Evolutionary conservation across 305 asterid genomes (phyloP).

Genomic region (Fraxinus xanthoxyloides): DNA sequence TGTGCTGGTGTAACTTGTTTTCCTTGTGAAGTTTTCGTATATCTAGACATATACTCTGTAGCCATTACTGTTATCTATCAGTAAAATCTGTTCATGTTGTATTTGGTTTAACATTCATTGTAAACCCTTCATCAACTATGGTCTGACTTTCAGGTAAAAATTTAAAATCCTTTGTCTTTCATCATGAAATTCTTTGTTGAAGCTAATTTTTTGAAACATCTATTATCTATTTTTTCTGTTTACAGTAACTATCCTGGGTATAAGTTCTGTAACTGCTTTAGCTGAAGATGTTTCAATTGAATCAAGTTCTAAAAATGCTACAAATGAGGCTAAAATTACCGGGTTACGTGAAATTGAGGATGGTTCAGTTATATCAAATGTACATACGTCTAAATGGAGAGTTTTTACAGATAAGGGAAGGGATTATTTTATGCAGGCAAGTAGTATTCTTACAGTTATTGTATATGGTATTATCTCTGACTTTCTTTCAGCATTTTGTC

Average conservation of each 20-base stretch:
- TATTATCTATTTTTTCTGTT: constrained; percentile 15
- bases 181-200: constrained; percentile 6
- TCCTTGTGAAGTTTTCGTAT: not conserved
- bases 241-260: constrained; percentile 65
- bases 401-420: constrained; percentile 85
- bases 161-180: constrained; percentile 2
- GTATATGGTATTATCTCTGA: not conserved
- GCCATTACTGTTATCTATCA: not conserved
- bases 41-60: not conserved
- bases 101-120: constrained; percentile 2
- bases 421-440: constrained; percentile 73
- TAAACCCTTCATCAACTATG: constrained; percentile 11
- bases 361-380: constrained; percentile 71
- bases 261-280: constrained; percentile 46
- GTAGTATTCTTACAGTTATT: constrained; percentile 21
- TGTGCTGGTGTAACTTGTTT: not conserved
- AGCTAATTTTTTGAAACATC: constrained; percentile 7
- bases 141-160: not conserved
- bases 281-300: constrained; percentile 63
- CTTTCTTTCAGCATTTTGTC: constrained; percentile 12
- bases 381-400: constrained; percentile 95
- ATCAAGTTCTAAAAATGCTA: constrained; percentile 36
- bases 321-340: constrained; percentile 33
- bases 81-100: constrained; percentile 8
- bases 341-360: constrained; percentile 64